Conservation (phyloP, 352 stramenopile genomes). For the Pythium insidiosum region DNA sequence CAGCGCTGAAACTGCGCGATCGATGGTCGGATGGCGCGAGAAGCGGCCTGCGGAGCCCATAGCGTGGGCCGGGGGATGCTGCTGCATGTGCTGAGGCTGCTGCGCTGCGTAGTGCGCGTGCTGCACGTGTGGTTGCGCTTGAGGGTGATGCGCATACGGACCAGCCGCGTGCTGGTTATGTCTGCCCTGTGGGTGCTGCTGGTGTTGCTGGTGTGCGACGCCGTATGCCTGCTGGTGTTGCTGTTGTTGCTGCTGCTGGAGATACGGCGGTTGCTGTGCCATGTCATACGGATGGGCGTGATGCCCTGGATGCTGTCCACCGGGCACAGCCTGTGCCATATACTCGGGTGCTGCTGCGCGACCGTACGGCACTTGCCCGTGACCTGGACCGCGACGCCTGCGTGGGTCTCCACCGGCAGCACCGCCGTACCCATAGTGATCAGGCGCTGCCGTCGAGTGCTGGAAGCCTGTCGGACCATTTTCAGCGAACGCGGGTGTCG, state of each 20-base stretch:
- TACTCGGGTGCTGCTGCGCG: too few relatives aligned
- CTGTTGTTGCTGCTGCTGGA: background rate
- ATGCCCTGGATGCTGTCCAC: background rate
- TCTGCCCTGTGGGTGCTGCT: slow-evolving; percentile 11
- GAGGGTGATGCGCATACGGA: slow-evolving; percentile 1
- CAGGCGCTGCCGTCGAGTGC: background rate
- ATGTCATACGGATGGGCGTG: background rate
- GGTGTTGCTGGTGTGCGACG: slow-evolving; percentile 14
- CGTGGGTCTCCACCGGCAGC: too few relatives aligned
- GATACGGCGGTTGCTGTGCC: background rate
- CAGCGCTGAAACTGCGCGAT: slow-evolving; percentile 23
- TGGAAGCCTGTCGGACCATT: background rate
- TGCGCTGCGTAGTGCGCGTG: background rate
- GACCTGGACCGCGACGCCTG: too few relatives aligned
- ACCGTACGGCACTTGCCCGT: background rate
- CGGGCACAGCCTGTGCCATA: too few relatives aligned
- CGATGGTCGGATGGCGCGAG: slow-evolving; percentile 14
- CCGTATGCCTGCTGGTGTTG: background rate
- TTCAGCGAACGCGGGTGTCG: background rate
- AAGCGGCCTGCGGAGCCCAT: slow-evolving; percentile 8
- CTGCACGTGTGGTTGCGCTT: background rate
- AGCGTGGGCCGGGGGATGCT: background rate
- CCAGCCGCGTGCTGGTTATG: background rate
- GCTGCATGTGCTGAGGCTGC: background rate
- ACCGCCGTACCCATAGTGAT: too few relatives aligned